Evolutionary conservation across 2,329 filamentous ascomycete genomes (phyloP).

Genomic region (Fusarium annulatum): DNA sequence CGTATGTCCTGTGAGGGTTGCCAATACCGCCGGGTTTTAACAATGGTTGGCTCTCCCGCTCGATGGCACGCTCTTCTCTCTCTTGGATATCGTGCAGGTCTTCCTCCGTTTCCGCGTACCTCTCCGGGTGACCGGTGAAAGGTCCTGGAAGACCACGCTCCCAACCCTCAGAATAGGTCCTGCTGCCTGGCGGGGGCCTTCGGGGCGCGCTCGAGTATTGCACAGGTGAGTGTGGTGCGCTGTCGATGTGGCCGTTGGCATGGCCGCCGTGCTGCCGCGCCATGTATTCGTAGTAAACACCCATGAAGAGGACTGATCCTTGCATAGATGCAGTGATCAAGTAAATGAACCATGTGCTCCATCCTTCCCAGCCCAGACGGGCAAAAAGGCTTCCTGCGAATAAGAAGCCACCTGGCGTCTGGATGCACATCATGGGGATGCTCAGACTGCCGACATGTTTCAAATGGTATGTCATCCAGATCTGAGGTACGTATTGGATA

Average conservation of each 20-base stretch:
- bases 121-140: conserved; percentile 63
- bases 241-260: conserved; percentile 37
- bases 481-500: conserved; percentile 95
- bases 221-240: conserved; percentile 45
- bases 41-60: conserved; percentile 62
- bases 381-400: conserved; percentile 87
- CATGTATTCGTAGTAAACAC: conserved; percentile 77
- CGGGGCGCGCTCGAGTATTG: conserved; percentile 44
- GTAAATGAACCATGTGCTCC: conserved; percentile 96
- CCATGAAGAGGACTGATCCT: conserved; percentile 82
- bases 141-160: conserved; percentile 63
- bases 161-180: conserved; percentile 62
- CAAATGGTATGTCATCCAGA: conserved; percentile 87
- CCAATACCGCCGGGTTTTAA: conserved; percentile 63
- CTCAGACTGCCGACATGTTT: conserved; percentile 91
- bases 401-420: conserved; percentile 91
- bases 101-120: conserved; percentile 63
- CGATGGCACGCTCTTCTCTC: conserved; percentile 63
- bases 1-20: conserved; percentile 56
- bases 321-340: conserved; percentile 88
- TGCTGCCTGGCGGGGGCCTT: conserved; percentile 52
- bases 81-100: conserved; percentile 63
- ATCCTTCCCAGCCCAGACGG: conserved; percentile 82
- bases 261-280: conserved; percentile 49
- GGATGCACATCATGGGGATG: conserved; percentile 98